phyloP scores from a whole-genome alignment of 306 rosid genomes.

The Gleditsia sinensis region DNA sequence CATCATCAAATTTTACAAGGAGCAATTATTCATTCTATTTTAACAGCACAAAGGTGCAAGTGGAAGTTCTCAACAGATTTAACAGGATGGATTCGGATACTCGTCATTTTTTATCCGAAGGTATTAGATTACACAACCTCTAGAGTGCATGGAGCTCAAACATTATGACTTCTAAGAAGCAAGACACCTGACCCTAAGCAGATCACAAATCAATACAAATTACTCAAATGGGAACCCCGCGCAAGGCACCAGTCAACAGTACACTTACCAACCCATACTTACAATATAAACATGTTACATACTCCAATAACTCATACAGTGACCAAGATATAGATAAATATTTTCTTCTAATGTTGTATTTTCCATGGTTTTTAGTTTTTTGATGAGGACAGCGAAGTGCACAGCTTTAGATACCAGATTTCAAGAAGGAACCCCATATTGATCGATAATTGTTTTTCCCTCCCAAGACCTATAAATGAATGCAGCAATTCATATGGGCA shows the following conservation, averaged over 20 bases:
- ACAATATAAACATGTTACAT: neutral
- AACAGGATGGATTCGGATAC: neutral
- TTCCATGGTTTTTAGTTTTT: neutral
- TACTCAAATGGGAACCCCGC: neutral
- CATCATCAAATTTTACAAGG: slow-evolving; percentile 1
- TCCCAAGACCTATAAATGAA: neutral
- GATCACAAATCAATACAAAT: neutral
- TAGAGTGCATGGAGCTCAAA: neutral
- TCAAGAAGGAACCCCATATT: neutral
- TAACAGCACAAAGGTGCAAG: neutral
- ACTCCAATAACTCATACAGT: neutral
- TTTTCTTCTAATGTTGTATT: neutral
- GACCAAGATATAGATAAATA: neutral
- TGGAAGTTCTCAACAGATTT: neutral
- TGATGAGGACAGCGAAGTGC: neutral
- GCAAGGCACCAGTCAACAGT: neutral
- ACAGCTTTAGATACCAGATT: neutral
- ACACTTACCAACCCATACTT: neutral
- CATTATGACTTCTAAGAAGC: neutral
- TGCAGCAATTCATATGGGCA: neutral
- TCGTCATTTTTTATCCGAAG: neutral
- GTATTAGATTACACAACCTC: neutral
- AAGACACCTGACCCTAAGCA: neutral
- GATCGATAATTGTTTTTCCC: neutral
- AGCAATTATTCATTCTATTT: neutral